Conservation (phyloP, 805 yeast species). For the Metschnikowia proteae region DNA sequence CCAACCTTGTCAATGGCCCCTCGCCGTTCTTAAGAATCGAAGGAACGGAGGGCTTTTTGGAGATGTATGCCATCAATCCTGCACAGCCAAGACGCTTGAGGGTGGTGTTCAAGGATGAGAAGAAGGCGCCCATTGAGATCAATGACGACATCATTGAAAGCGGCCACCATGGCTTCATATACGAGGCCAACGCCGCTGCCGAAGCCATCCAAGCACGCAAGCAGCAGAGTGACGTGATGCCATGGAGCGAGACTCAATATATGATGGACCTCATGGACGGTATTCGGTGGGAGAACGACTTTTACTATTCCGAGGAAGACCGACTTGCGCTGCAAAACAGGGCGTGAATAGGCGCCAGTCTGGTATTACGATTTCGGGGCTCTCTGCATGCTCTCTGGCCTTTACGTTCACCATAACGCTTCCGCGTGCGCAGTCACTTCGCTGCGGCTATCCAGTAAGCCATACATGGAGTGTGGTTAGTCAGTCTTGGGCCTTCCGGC, state of each 20-base stretch:
- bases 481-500: too few relatives aligned
- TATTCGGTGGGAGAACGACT: constrained; percentile 41
- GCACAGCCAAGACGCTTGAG: constrained; percentile 31
- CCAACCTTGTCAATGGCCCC: constrained; percentile 26
- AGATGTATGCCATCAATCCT: constrained; percentile 30
- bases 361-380: too few relatives aligned
- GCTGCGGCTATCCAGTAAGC: not conserved
- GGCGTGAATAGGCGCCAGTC: too few relatives aligned
- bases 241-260: constrained; percentile 44
- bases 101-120: constrained; percentile 29
- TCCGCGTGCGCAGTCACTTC: not conserved
- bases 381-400: too few relatives aligned
- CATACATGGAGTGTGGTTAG: too few relatives aligned
- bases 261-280: constrained; percentile 49
- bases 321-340: not conserved
- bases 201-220: constrained; percentile 40
- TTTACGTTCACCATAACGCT: too few relatives aligned
- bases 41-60: constrained; percentile 32
- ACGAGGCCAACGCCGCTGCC: constrained; percentile 55
- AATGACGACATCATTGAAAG: constrained; percentile 25
- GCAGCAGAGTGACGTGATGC: constrained; percentile 32
- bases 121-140: constrained; percentile 22
- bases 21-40: constrained; percentile 31
- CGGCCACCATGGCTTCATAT: constrained; percentile 47
- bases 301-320: constrained; percentile 41